phyloP scores from a whole-genome alignment of 208 protist genomes.

The Tritrichomonas musculus region DNA sequence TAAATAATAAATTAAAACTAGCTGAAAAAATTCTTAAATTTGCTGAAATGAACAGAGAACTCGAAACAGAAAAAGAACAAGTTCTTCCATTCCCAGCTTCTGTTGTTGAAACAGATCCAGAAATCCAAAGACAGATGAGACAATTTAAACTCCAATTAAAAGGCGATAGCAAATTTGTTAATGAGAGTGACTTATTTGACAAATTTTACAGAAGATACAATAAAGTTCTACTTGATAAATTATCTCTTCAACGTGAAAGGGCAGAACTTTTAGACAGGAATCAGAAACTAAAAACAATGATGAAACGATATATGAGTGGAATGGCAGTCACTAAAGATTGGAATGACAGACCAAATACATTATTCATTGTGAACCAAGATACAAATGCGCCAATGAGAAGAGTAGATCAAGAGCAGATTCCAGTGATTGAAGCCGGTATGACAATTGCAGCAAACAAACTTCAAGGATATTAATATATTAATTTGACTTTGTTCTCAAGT shows the following conservation, averaged over 20 bases:
- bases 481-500: neutral
- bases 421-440: neutral
- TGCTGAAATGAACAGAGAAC: neutral
- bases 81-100: neutral
- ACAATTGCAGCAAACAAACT: neutral
- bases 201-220: slow-evolving; percentile 32
- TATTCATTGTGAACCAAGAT: slow-evolving; percentile 25
- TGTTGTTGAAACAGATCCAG: neutral
- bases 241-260: neutral
- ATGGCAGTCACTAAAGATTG: neutral
- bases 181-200: neutral
- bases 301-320: neutral
- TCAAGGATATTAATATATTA: slow-evolving; percentile 7
- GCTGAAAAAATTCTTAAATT: slow-evolving; percentile 18
- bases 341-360: slow-evolving; percentile 12
- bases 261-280: neutral
- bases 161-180: slow-evolving; percentile 18
- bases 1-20: neutral
- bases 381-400: neutral
- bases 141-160: slow-evolving; percentile 18
- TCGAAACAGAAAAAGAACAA: slow-evolving; percentile 26
- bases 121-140: slow-evolving; percentile 11
- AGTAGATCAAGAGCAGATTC: neutral
- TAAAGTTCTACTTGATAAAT: neutral
- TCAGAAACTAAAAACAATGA: neutral